Evolutionary conservation across 768 basidiomycete genomes (phyloP), one percentile per base, ranked within the genome.

Genomic region (Crassisporium funariophilum): DNA sequence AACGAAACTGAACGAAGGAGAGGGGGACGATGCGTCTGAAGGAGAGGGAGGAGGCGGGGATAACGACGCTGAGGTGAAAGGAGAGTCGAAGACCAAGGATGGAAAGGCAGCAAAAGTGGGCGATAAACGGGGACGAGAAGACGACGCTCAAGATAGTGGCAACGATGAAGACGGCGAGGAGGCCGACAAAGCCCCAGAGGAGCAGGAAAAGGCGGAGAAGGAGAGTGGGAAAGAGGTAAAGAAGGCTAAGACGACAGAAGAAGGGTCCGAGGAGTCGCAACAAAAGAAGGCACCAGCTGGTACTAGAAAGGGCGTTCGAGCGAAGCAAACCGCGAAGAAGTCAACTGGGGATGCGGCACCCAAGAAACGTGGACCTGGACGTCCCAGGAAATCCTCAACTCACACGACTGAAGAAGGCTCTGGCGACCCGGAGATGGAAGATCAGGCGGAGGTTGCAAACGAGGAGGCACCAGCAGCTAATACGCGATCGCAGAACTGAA

Each of bases 211-310:
- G n/a, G 54, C 27, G 0, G 60, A 61, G 41, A 48, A 54, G 41
- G 60, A 52, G 11, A 41, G 24, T 0, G 58, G 40, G 15, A 62
- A 59, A 44, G 56, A 55, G 33, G 45, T 41, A 5, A 64, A 67
- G 57, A 65, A 58, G 17, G 46, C 54, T n/a, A 63, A 59, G 48
- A 37, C 49, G 31, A n/a, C n/a, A n/a, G 23, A 49, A 21, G 55
- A 46, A 23, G 34, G 16, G 12, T 44, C 17, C 11, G 45, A 50
- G 22, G 45, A 41, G 22, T 34, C 22, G 29, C 36, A 38, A 16
- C 35, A 25, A 41, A 47, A 43, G 20, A 44, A 25, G 33, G 40
- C 40, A 16, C 22, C 45, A 22, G 41, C 31, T 16, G n/a, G n/a
- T n/a, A n/a, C n/a, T n/a, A 12, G 27, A 6, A 19, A 47, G 13